Evolutionary conservation across 768 basidiomycete genomes (phyloP), one percentile per base, ranked within the genome.

Genomic region (Mycena rebaudengoi): DNA sequence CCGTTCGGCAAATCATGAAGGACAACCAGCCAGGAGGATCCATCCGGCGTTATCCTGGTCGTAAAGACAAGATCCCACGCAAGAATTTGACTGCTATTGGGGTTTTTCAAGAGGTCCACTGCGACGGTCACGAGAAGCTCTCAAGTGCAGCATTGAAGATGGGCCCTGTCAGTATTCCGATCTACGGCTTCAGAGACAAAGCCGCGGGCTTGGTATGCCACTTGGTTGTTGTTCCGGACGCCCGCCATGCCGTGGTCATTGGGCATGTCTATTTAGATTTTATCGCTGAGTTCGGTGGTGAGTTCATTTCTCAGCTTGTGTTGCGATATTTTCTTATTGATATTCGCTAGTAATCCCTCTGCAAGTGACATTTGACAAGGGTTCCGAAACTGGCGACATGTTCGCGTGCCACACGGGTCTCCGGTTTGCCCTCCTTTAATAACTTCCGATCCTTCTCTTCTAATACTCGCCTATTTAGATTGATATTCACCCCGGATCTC

Each of bases 401-500:
- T 44, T 33, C 10, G 55, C 55, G 7, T n/a, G 43, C 3, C 32
- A 46, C n/a, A 20, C 14, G 3, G 41, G 30, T 16, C 23, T 46
- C 11, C 14, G 55, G 41, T 35, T 21, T 20, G 52, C 30, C 2
- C 10, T 6, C 25, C 20, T 28, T 16, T n/a, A n/a, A n/a, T n/a
- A 35, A 51, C 20, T 20, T 46, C 20, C 32, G 40, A 48, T n/a
- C n/a, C n/a, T n/a, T n/a, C n/a, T n/a, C n/a, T n/a, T n/a, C 29
- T 67, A 30, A 60, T 39, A 4, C 11, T 6, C 44, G 30, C 13
- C 16, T 30, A 39, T 46, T 44, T 29, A 46, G 50, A 58, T 32
- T 12, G 12, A 48, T 12, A 41, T 56, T 12, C 26, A 61, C 51
- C 52, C 69, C 71, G 13, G 69, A 74, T 3, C 56, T 70, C 32